Evolutionary conservation across 2,329 filamentous ascomycete species (phyloP).

Genomic region (Verticillium albo-atrum): DNA sequence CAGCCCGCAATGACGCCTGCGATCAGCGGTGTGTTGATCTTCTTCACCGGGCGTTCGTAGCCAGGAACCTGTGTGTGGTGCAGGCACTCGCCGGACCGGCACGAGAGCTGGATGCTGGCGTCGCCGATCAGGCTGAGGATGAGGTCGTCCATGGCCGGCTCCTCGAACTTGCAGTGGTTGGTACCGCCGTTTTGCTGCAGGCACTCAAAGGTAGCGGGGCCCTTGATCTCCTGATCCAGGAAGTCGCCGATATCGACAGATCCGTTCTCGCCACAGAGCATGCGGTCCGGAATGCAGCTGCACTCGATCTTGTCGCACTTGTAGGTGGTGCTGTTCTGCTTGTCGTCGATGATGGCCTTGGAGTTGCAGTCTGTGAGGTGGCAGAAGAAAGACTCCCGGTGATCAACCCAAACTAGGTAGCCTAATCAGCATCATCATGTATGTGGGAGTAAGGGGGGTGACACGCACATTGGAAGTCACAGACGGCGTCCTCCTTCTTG

Average conservation of each 20-base stretch:
- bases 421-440: background rate
- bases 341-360: conserved; percentile 60
- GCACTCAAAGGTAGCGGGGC: conserved; percentile 81
- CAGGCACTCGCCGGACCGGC: conserved; percentile 84
- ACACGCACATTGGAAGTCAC: conserved; percentile 86
- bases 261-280: conserved; percentile 88
- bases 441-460: conserved; percentile 4
- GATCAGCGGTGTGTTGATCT: conserved; percentile 95
- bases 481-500: conserved; percentile 62
- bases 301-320: conserved; percentile 81
- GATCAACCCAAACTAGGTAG: conserved; percentile 83
- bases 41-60: conserved; percentile 81
- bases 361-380: conserved; percentile 77
- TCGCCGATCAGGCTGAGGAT: conserved; percentile 90
- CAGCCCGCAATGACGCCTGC: conserved; percentile 86
- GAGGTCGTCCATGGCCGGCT: conserved; percentile 87
- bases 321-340: conserved; percentile 79
- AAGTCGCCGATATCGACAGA: conserved; percentile 93
- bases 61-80: conserved; percentile 91
- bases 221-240: conserved; percentile 74
- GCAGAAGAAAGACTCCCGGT: conserved; percentile 95
- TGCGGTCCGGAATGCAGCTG: conserved; percentile 82
- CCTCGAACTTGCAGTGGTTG: conserved; percentile 75
- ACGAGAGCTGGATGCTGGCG: conserved; percentile 77
- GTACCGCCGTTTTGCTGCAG: conserved; percentile 57